Base-by-base conservation (phyloP, 2,329 filamentous ascomycete species). In the Pyrenochaeta sp. region DNA sequence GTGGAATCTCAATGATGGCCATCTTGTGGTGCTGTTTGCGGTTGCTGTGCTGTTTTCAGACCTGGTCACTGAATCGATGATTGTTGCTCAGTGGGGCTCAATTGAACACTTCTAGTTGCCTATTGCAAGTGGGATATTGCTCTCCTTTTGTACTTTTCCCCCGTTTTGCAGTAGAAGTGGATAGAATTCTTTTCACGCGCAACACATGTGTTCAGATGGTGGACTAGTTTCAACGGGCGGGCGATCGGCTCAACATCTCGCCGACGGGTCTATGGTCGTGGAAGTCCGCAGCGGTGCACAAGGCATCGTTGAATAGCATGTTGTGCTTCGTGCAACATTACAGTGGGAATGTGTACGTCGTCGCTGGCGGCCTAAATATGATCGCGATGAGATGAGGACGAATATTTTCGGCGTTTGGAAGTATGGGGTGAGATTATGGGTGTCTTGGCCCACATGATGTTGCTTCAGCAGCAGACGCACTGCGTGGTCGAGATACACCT, bases 151-250 rank as follows among this genome's bases (percentile, higher is more conserved):
- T 39, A 37, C 47, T 45, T 35, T 39, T 20, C 12, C 21, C 35
- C 12, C 2, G n/a, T 11, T 14, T 27, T 5, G 10, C 20, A 45
- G 21, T 35, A 7, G 17, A 36, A 49, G 15, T 9, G 36, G 21
- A 40, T 45, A 15, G 27, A 15, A 23, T 10, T 18, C 20, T 20
- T 11, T 4, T 17, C 3, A 11, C 4, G 10, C 33, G 7, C 6
- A 18, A n/a, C 6, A 18, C 14, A 36, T 20, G 20, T 41, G 39
- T 40, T 21, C 36, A 15, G 17, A 39, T 20, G 36, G 40, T 61
- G 64, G 66, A 67, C 66, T 44, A 68, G 63, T 66, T 67, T 67
- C 58, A 61, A 33, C 60, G 65, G 65, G 45, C 20, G 36, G 36
- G 18, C 36, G 21, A 12, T 39, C 36, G 36, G 36, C 36, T 39